These are phyloP conservation scores for Trypanosoma boissoni DNA, from an alignment of 208 protist genomes.

Conservation along the genomic window DNA sequence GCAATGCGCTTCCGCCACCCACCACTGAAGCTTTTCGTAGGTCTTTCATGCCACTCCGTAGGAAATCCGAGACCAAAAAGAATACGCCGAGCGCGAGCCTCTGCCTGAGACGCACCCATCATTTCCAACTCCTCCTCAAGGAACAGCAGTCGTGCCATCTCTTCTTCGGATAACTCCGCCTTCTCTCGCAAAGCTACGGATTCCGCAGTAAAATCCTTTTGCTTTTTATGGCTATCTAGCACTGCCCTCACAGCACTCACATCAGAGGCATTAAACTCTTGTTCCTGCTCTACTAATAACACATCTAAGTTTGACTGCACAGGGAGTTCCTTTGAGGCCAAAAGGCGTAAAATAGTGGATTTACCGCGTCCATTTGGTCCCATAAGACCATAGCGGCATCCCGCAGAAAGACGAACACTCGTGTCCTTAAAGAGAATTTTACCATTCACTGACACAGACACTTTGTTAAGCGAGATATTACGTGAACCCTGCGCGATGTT, in stretches of 20 bases:
- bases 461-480: slow-evolving; percentile 82
- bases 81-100: slow-evolving; percentile 82
- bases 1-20: slow-evolving; percentile 94
- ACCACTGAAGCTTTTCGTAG: slow-evolving; percentile 86
- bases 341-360: slow-evolving; percentile 92
- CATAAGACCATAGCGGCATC: slow-evolving; percentile 94
- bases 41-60: slow-evolving; percentile 87
- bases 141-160: slow-evolving; percentile 79
- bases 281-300: slow-evolving; percentile 97
- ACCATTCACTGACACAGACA: slow-evolving; percentile 82
- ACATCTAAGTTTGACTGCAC: slow-evolving; percentile 93
- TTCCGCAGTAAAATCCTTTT: slow-evolving; percentile 76
- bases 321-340: slow-evolving; percentile 74
- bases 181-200: slow-evolving; percentile 62
- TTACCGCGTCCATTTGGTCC: slow-evolving; percentile 96
- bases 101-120: slow-evolving; percentile 90
- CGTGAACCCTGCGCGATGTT: slow-evolving; percentile 62
- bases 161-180: slow-evolving; percentile 47
- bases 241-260: slow-evolving; percentile 82
- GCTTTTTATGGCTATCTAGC: slow-evolving; percentile 90
- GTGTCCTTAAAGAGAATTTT: slow-evolving; percentile 85
- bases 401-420: slow-evolving; percentile 73
- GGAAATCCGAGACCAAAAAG: slow-evolving; percentile 94
- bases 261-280: slow-evolving; percentile 86
- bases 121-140: slow-evolving; percentile 92